These are phyloP conservation scores for Solanum tacnaense DNA, from an alignment of 257 asterid genomes.

Conservation along the genomic window DNA sequence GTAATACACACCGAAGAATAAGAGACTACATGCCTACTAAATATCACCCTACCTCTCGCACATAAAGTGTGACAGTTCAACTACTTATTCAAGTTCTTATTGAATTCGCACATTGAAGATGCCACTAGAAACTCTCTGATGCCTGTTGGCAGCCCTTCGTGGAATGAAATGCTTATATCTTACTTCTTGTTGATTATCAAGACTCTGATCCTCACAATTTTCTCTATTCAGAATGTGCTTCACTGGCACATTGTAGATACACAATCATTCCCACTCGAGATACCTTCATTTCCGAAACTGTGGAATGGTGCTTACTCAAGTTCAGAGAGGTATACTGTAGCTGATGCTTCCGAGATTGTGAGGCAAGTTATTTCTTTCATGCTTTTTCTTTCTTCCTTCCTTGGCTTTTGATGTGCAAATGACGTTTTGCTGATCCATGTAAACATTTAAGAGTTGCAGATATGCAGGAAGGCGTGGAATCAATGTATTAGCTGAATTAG, in stretches of 20 bases:
- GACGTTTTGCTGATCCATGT: neutral
- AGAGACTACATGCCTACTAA: neutral
- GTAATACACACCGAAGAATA: neutral
- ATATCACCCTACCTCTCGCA: neutral
- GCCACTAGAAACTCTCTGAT: neutral
- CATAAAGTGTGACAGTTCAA: neutral
- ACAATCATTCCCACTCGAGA: slow-evolving; percentile 88
- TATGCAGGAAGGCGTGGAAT: slow-evolving; percentile 79
- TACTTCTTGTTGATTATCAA: neutral
- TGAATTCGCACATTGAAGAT: neutral
- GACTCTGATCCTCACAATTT: neutral
- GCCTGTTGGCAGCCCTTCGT: neutral
- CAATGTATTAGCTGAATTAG: slow-evolving; percentile 81
- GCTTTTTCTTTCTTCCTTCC: neutral
- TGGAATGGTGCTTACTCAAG: slow-evolving; percentile 78
- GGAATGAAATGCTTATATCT: neutral
- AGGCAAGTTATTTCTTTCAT: slow-evolving; percentile 41
- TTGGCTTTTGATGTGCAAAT: neutral
- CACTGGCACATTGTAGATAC: slow-evolving; percentile 98
- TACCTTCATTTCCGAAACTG: slow-evolving; percentile 80
- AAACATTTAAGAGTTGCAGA: slow-evolving; percentile 23
- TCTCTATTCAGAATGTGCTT: slow-evolving; percentile 62
- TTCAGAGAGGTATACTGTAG: slow-evolving; percentile 57
- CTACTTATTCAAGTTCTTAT: neutral
- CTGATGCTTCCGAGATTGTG: slow-evolving; percentile 74